Evolutionary conservation across 495 filamentous ascomycete species (phyloP).

Genomic region (Penicillium arizonense): DNA sequence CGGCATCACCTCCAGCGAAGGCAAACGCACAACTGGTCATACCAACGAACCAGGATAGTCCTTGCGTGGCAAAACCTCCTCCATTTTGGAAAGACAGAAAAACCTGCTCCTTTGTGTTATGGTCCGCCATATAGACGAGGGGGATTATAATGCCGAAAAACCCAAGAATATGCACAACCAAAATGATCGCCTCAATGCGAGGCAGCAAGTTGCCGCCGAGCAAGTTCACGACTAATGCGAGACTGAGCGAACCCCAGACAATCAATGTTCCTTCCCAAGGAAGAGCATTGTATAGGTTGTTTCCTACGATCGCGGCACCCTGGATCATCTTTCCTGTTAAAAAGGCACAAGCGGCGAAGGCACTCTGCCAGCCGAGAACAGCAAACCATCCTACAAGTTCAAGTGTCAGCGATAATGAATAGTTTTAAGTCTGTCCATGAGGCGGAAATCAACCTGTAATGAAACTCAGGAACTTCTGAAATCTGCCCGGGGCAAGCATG

Average conservation of each 20-base stretch:
- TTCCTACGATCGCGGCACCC: slow-evolving; percentile 24
- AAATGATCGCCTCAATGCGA: slow-evolving; percentile 34
- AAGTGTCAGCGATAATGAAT: slow-evolving; percentile 9
- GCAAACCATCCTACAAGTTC: slow-evolving; percentile 28
- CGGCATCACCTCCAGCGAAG: slow-evolving; percentile 30
- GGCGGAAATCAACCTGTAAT: slow-evolving; percentile 26
- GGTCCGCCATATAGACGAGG: slow-evolving; percentile 21
- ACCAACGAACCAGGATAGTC: slow-evolving; percentile 36
- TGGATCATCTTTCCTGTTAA: slow-evolving; percentile 37
- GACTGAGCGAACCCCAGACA: slow-evolving; percentile 27
- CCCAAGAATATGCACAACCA: slow-evolving; percentile 40
- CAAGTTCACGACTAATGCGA: slow-evolving; percentile 27
- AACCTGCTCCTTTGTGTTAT: slow-evolving; percentile 22
- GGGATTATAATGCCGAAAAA: slow-evolving; percentile 50
- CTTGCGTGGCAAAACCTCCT: slow-evolving; percentile 33
- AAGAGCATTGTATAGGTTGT: slow-evolving; percentile 21
- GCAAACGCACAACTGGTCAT: slow-evolving; percentile 28
- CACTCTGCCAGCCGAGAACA: slow-evolving; percentile 33
- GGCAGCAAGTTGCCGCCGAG: slow-evolving; percentile 35
- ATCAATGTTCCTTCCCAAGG: slow-evolving; percentile 44
- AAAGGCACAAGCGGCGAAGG: slow-evolving; percentile 26
- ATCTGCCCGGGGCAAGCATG: slow-evolving; percentile 35
- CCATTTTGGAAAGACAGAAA: slow-evolving; percentile 35
- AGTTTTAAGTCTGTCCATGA: not conserved
- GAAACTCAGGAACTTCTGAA: slow-evolving; percentile 40